These are phyloP conservation scores for Entophlyctis luteolus DNA, from an alignment of 192 early-diverging fungal genomes.

Conservation along the genomic window DNA sequence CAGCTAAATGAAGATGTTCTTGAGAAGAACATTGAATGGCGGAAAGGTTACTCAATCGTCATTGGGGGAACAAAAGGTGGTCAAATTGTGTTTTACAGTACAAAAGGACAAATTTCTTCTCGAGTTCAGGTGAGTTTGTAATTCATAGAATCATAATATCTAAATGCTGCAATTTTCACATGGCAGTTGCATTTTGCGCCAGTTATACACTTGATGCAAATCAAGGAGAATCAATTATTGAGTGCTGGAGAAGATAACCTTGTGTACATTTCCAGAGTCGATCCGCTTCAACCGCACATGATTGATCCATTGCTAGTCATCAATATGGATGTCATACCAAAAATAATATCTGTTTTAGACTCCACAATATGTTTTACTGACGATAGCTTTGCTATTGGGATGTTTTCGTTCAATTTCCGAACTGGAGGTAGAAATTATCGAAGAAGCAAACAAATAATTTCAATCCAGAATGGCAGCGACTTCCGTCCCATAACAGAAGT, in stretches of 20 bases:
- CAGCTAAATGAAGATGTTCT: neutral
- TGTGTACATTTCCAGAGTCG: constrained; percentile 3
- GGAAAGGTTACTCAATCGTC: constrained; percentile 36
- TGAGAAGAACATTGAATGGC: constrained; percentile 4
- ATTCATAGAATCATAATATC: neutral
- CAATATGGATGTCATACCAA: constrained; percentile 33
- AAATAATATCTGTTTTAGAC: constrained; percentile 30
- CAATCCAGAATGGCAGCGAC: constrained; percentile 30
- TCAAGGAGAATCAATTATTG: constrained; percentile 27
- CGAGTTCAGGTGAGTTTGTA: constrained; percentile 35
- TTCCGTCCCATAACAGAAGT: constrained; percentile 35
- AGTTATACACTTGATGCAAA: constrained; percentile 37
- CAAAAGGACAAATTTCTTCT: constrained; percentile 32
- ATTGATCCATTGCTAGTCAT: constrained; percentile 38
- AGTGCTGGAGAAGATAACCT: constrained; percentile 35
- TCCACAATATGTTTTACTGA: constrained; percentile 28
- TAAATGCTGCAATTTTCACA: neutral
- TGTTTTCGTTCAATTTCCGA: constrained; percentile 37
- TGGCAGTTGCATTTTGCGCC: constrained; percentile 37
- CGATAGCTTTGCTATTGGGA: constrained; percentile 40
- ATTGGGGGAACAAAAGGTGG: constrained; percentile 46
- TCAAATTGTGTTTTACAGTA: constrained; percentile 44
- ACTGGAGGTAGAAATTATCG: constrained; percentile 21
- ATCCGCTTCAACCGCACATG: constrained; percentile 27
- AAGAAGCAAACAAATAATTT: neutral